A percentile compares a stretch with the other conserved stretches of the same genome.
Conservation (phyloP, 2,329 filamentous ascomycete species). For the Aspergillus proliferans region DNA sequence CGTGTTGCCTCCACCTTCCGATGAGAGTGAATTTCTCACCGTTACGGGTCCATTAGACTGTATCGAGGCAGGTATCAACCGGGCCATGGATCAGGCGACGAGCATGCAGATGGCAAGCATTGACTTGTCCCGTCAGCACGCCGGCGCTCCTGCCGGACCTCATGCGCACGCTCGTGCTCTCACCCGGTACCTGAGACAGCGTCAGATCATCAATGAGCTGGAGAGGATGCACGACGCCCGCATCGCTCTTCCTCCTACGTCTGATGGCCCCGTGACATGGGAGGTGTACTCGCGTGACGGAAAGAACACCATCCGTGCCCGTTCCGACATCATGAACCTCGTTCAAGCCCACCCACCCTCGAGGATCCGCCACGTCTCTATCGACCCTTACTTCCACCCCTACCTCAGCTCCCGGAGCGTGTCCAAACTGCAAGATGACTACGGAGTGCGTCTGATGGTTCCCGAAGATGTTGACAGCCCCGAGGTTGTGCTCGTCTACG, state of each 20-base stretch:
- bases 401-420: constrained; percentile 38
- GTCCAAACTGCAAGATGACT: constrained; percentile 35
- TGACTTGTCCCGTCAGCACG: constrained; percentile 74
- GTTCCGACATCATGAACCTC: constrained; percentile 45
- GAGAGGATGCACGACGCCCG: constrained; percentile 76
- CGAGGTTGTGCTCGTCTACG: constrained; percentile 46
- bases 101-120: constrained; percentile 79
- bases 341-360: constrained; percentile 44
- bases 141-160: constrained; percentile 64
- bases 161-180: constrained; percentile 76
- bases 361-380: constrained; percentile 38
- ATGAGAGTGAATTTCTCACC: constrained; percentile 76
- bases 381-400: constrained; percentile 46
- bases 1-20: constrained; percentile 66
- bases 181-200: constrained; percentile 78
- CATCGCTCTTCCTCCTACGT: constrained; percentile 69
- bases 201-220: constrained; percentile 73
- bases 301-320: constrained; percentile 59
- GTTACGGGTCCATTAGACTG: constrained; percentile 73
- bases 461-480: constrained; percentile 40
- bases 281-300: constrained; percentile 81
- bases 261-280: constrained; percentile 68
- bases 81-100: constrained; percentile 80
- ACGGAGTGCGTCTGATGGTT: constrained; percentile 44
- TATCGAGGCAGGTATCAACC: constrained; percentile 69